Conservation (phyloP, 345 rosid genomes). For the Rhodamnia argentea region DNA sequence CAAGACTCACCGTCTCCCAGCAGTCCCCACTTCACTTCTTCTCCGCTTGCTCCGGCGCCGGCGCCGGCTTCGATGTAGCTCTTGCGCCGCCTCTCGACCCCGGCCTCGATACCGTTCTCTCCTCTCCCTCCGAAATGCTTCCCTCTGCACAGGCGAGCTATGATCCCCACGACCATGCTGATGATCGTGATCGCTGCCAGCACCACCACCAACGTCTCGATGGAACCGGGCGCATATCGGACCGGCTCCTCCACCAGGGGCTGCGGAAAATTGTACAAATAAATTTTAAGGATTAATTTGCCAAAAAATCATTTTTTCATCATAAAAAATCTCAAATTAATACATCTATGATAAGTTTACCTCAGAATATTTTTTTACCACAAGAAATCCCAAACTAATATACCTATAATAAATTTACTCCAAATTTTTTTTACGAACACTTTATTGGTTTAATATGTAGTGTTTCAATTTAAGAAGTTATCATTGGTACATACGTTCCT, state of each 20-base stretch:
- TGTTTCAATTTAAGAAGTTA: no score
- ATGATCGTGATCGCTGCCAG: slow-evolving; percentile 68
- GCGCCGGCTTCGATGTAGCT: slow-evolving; percentile 57
- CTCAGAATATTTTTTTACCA: no score
- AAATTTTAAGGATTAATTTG: no score
- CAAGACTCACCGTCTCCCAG: background rate
- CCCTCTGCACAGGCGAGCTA: slow-evolving; percentile 72
- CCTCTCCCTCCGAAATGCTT: slow-evolving; percentile 52
- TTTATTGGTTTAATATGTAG: no score
- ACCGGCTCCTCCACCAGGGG: slow-evolving; percentile 18
- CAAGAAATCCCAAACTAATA: no score
- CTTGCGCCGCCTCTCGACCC: slow-evolving; percentile 79
- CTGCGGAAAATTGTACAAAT: no score
- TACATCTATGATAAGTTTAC: no score
- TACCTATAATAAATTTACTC: no score
- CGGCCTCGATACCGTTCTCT: slow-evolving; percentile 76
- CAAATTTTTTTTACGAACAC: no score
- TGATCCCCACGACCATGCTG: slow-evolving; percentile 56
- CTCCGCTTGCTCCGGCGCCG: slow-evolving; percentile 21
- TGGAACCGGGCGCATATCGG: slow-evolving; percentile 33
- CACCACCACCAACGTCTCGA: slow-evolving; percentile 72
- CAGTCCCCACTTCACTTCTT: slow-evolving; percentile 23
- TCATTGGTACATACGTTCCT: no score
- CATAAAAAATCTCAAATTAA: no score
- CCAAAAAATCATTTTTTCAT: no score